Evolutionary conservation across 306 rosid species (phyloP).

Genomic region (Cucurbita moschata): DNA sequence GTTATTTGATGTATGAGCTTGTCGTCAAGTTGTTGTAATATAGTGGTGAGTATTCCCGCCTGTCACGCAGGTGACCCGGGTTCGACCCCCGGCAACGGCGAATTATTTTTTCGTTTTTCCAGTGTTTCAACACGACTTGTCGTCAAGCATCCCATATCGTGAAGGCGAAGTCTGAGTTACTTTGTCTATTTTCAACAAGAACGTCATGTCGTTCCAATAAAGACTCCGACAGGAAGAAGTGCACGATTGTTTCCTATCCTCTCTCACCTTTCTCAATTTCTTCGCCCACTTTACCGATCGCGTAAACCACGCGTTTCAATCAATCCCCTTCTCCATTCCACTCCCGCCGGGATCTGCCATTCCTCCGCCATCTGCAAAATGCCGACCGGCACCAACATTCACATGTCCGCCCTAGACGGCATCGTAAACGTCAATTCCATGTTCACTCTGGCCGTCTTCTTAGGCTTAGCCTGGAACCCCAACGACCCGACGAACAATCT

Average conservation of each 20-base stretch:
- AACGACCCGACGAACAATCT: conserved; percentile 44
- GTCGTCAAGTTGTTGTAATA: conserved; percentile 8
- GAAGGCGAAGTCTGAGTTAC: no score
- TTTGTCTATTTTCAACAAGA: no score
- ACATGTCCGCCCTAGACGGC: conserved; percentile 65
- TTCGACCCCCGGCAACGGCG: not conserved
- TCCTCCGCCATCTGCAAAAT: conserved; percentile 3
- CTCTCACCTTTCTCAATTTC: no score
- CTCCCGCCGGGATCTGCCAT: no score
- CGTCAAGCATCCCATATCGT: no score
- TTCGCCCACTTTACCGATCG: not conserved
- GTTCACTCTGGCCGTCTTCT: conserved; percentile 77
- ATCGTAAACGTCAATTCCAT: conserved; percentile 79
- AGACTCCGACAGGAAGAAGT: no score
- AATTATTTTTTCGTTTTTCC: not conserved
- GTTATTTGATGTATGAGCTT: no score
- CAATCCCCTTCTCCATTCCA: no score
- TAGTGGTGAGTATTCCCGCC: not conserved
- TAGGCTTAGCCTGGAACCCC: conserved; percentile 72
- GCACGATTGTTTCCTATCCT: no score
- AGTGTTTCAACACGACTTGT: not conserved
- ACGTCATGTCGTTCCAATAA: no score
- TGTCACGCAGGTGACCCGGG: not conserved
- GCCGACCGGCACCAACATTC: conserved; percentile 47
- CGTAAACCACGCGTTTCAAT: not conserved